A percentile compares a stretch with the other conserved stretches of the same genome.
Conservation (phyloP, 495 filamentous ascomycete genomes). For the Parathielavia hyrcaniae region DNA sequence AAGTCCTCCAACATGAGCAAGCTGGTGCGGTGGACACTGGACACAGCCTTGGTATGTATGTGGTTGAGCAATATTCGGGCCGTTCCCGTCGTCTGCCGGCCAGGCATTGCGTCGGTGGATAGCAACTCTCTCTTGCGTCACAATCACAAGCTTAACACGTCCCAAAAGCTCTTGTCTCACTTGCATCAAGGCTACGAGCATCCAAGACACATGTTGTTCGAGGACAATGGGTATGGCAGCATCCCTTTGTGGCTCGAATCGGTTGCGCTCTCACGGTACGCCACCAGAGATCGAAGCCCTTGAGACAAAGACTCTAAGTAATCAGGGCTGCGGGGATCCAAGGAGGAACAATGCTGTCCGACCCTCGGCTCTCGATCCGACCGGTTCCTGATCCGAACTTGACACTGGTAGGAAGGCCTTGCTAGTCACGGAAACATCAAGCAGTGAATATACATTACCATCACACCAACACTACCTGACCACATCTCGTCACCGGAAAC, state of each 20-base stretch:
- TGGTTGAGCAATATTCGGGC: too few species aligned
- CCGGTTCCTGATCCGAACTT: background rate
- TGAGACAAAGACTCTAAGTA: background rate
- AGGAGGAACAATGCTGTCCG: background rate
- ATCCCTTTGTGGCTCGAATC: background rate
- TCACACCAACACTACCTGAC: too few species aligned
- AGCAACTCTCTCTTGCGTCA: background rate
- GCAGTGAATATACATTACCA: too few species aligned
- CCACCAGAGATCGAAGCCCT: background rate
- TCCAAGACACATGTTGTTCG: background rate
- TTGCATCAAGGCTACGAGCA: background rate
- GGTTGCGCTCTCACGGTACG: background rate
- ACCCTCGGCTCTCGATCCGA: background rate
- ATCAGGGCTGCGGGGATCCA: background rate
- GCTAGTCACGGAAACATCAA: background rate
- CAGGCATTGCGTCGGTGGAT: background rate
- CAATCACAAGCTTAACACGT: too few species aligned
- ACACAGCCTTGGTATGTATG: too few species aligned
- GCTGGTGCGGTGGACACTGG: too few species aligned
- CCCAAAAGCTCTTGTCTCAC: background rate
- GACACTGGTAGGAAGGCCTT: background rate
- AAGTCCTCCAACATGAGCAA: too few species aligned
- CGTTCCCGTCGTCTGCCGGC: too few species aligned
- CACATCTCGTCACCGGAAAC: too few species aligned
- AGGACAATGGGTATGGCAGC: background rate